A percentile compares a stretch with the other conserved stretches of the same genome.
Conservation (phyloP, 192 early-diverging fungal genomes). For the Coemansia sp. region DNA sequence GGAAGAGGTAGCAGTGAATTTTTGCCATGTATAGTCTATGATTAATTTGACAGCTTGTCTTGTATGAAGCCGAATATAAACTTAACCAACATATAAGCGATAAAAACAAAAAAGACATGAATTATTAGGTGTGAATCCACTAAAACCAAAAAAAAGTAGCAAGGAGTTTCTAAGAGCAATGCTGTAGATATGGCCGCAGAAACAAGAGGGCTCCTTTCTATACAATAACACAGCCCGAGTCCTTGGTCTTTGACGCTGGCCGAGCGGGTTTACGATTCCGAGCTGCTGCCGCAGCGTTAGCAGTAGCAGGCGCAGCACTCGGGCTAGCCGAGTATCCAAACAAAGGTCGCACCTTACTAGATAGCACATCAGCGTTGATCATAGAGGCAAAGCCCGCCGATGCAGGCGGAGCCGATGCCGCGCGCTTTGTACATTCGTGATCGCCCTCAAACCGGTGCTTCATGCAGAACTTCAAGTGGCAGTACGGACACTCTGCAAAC, state of each 20-base stretch:
- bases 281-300: neutral
- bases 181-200: neutral
- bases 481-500: slow-evolving; percentile 66
- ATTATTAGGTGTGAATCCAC: neutral
- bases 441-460: slow-evolving; percentile 76
- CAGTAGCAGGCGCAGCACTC: neutral
- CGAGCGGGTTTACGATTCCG: slow-evolving; percentile 7
- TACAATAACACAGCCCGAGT: slow-evolving; percentile 32
- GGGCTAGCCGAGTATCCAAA: slow-evolving; percentile 9
- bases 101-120: neutral
- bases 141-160: neutral
- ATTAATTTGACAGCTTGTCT: neutral
- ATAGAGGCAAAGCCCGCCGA: slow-evolving; percentile 18
- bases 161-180: neutral
- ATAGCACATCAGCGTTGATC: slow-evolving; percentile 1
- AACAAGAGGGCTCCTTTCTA: slow-evolving; percentile 6
- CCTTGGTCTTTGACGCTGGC: slow-evolving; percentile 23
- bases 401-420: slow-evolving; percentile 24
- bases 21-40: slow-evolving; percentile 6
- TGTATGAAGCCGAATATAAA: neutral
- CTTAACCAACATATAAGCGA: neutral
- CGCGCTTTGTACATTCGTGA: slow-evolving; percentile 61
- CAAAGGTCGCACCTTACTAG: slow-evolving; percentile 1
- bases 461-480: slow-evolving; percentile 70
- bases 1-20: neutral